Percentiles rank a stretch among this genome's conserved stretches.
Evolutionary conservation across 2,329 filamentous ascomycete species (phyloP).

Genomic region (Esteya vermicola): DNA sequence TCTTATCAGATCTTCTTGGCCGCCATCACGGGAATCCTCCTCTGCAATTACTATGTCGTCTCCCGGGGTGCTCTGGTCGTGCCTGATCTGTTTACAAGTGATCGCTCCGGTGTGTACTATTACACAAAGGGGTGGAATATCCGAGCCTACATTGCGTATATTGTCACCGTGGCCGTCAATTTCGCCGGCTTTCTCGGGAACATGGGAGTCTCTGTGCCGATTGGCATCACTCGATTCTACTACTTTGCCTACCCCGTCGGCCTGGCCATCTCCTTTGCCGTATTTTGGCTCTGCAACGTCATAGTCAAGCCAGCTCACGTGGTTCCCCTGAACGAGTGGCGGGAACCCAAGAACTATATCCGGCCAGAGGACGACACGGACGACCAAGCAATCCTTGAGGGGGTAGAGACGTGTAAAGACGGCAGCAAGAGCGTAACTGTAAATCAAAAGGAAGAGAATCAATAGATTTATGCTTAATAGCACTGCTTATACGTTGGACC

Average conservation of each 20-base stretch:
- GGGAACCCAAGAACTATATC: too few relatives aligned
- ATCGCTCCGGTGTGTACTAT: slow-evolving; percentile 6
- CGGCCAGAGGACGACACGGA: too few relatives aligned
- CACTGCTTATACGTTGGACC: too few relatives aligned
- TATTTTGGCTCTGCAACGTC: too few relatives aligned
- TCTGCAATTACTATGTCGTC: slow-evolving; percentile 28
- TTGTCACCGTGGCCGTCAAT: slow-evolving; percentile 22
- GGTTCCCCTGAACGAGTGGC: too few relatives aligned
- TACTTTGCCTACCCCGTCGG: slow-evolving; percentile 1
- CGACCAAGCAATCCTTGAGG: too few relatives aligned
- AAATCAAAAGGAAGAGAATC: too few relatives aligned
- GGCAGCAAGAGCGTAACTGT: too few relatives aligned
- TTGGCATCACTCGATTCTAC: neutral
- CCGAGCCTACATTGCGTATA: slow-evolving; percentile 11
- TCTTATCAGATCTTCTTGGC: slow-evolving; percentile 27
- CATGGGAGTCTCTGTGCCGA: neutral
- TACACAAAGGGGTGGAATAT: slow-evolving; percentile 8
- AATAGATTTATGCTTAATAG: too few relatives aligned
- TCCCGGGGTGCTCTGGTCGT: slow-evolving; percentile 20
- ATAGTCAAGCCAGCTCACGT: too few relatives aligned
- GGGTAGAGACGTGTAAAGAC: too few relatives aligned
- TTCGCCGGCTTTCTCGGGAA: slow-evolving; percentile 23
- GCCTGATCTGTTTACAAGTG: slow-evolving; percentile 16
- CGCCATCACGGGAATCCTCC: slow-evolving; percentile 25
- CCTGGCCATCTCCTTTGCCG: neutral